phyloP scores from a whole-genome alignment of 1,139 yeast genomes.

The Suhomyces coccinellae region DNA sequence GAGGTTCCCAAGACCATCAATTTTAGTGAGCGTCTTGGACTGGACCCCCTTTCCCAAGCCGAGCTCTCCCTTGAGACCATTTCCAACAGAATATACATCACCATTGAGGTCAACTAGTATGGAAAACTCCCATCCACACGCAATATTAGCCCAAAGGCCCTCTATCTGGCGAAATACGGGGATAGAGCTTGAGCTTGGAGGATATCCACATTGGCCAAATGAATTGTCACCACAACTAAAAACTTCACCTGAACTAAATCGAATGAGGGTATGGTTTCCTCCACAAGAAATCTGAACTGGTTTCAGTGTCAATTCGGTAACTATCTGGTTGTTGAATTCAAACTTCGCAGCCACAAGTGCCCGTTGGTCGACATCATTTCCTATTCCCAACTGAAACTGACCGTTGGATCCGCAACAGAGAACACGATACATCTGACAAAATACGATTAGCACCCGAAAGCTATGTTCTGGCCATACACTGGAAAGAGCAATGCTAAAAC shows the following conservation, averaged over 20 bases:
- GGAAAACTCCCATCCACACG: constrained; percentile 82
- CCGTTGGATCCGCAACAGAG: constrained; percentile 86
- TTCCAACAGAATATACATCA: constrained; percentile 55
- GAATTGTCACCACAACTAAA: constrained; percentile 63
- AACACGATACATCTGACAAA: constrained; percentile 25
- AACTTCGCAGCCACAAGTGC: constrained; percentile 29
- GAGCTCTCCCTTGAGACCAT: constrained; percentile 72
- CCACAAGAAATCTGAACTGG: constrained; percentile 63
- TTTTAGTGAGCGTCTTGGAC: constrained; percentile 8
- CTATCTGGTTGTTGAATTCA: constrained; percentile 14
- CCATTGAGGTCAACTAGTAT: constrained; percentile 47
- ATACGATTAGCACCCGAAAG: background rate
- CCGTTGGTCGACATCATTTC: constrained; percentile 53
- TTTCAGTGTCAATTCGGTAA: constrained; percentile 7
- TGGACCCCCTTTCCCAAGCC: constrained; percentile 50
- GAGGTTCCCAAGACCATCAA: constrained; percentile 3
- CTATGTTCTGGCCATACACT: too few relatives aligned
- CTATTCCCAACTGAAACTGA: constrained; percentile 68
- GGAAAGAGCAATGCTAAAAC: too few relatives aligned
- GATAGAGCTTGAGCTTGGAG: background rate
- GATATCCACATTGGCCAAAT: constrained; percentile 53
- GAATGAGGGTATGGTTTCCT: constrained; percentile 79
- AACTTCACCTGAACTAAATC: constrained; percentile 53
- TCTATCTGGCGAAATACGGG: constrained; percentile 27
- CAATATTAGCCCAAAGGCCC: constrained; percentile 43